Base-by-base conservation (phyloP, 495 filamentous ascomycete species). In the Cercophora newfieldiana region DNA sequence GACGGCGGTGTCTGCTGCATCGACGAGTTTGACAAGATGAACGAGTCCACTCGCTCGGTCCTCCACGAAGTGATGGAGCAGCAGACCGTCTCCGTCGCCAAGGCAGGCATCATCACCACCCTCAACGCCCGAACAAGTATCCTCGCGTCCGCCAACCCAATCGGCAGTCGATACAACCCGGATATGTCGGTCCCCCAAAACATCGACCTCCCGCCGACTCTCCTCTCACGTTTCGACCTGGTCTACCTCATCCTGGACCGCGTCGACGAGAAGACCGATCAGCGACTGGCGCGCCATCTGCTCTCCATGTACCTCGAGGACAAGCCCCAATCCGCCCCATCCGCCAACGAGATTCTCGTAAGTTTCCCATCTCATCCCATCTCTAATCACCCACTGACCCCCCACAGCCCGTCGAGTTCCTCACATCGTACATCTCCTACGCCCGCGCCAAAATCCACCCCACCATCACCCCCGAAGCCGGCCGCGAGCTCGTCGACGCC, bases 1-100 rank as follows among this genome's bases (percentile, higher is more conserved):
- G 95, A 99, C 74, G 95, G 95, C 28, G 96, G 95, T 75, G 90
- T 97, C 64, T 99, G 95, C 83, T 99, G 95, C 75, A 99, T 99
- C 76, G 95, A 99, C 71, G 95, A 99, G 76, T 99, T 99, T 69
- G 95, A 99, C 82, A 99, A 99, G 78, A 99, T 99, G 95, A 93
- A 90, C 60, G 95, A 99, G 62, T 87, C 93, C 25, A 98, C 96
- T 0, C 89, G 95, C 33, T 97, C 94, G 3, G 95, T 98, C 10
- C 84, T 99, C 33, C 95, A 99, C 83, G 95, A 99, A 87, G 95
- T 99, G 19, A 99, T 99, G 95, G 95, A 99, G 74, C 95, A 99
- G 78, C 95, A 99, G 81, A 99, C 95, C 1, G 94, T 99, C 14
- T 98, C 96, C 1, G 96, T 99, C 65, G 95, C 95, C 65, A 99